Percentiles rank a stretch among this genome's conserved stretches.
These are phyloP conservation scores for Metschnikowia arizonensis DNA, from an alignment of 805 yeast genomes.

Conservation along the genomic window DNA sequence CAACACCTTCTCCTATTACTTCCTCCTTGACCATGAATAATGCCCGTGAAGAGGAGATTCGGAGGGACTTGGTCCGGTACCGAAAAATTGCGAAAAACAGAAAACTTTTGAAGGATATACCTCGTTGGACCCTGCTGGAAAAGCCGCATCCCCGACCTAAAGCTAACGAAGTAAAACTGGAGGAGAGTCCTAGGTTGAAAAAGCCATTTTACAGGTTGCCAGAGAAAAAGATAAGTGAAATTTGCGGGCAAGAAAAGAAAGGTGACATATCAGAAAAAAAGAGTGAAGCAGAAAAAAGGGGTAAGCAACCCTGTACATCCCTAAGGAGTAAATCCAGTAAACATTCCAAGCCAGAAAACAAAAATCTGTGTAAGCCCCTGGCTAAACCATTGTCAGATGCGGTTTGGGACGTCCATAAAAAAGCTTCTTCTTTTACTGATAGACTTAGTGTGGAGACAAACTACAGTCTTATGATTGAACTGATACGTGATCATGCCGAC, in stretches of 20 bases:
- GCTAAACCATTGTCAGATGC: not conserved
- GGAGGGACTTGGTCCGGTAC: constrained; percentile 20
- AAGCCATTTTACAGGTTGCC: not conserved
- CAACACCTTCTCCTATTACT: too few relatives aligned
- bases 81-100: constrained; percentile 16
- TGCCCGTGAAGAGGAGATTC: constrained; percentile 13
- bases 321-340: too few relatives aligned
- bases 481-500: constrained; percentile 15
- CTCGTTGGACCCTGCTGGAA: not conserved
- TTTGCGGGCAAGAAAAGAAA: too few relatives aligned
- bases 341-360: too few relatives aligned
- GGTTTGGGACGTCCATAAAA: not conserved
- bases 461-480: constrained; percentile 21
- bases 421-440: constrained; percentile 18
- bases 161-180: not conserved
- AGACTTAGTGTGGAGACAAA: constrained; percentile 13
- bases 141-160: not conserved
- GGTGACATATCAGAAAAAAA: too few relatives aligned
- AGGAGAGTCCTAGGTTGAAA: not conserved
- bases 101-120: constrained; percentile 1
- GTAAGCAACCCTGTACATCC: too few relatives aligned
- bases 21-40: not conserved
- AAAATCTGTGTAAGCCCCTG: not conserved
- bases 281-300: too few relatives aligned
- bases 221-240: too few relatives aligned